Evolutionary conservation across 2,329 filamentous ascomycete species (phyloP).

Genomic region (Parastagonospora avenae): DNA sequence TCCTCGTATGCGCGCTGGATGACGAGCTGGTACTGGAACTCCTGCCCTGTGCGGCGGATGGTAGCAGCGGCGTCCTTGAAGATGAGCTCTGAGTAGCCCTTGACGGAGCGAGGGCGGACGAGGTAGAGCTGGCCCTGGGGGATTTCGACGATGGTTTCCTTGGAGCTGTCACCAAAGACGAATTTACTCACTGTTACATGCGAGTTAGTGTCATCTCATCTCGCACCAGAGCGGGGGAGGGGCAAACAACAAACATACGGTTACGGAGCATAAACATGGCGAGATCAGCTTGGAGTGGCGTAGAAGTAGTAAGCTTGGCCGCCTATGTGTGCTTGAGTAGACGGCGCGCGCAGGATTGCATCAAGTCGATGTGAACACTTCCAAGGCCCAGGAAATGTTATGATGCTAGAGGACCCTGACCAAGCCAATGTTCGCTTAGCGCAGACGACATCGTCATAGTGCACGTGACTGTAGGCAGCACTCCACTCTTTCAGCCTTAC

Average conservation of each 20-base stretch:
- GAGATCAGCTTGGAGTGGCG: conserved; percentile 15
- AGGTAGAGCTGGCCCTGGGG: conserved; percentile 96
- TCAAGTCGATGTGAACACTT: conserved; percentile 12
- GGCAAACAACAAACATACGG: conserved; percentile 39
- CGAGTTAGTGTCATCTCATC: conserved; percentile 23
- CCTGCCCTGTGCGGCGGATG: conserved; percentile 89
- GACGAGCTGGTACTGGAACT: conserved; percentile 97
- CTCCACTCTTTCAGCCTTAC: not conserved
- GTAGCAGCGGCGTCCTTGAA: conserved; percentile 95
- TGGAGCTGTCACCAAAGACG: conserved; percentile 84
- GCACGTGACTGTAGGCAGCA: conserved; percentile 3
- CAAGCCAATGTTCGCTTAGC: conserved; percentile 16
- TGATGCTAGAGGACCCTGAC: conserved; percentile 18
- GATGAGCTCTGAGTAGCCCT: conserved; percentile 98
- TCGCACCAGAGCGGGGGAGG: conserved; percentile 36
- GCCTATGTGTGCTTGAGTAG: conserved; percentile 24
- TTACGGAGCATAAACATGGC: conserved; percentile 51
- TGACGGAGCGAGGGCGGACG: conserved; percentile 90
- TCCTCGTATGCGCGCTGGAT: conserved; percentile 97
- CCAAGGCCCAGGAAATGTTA: conserved; percentile 22
- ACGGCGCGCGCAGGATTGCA: conserved; percentile 19
- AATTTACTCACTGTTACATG: conserved; percentile 77
- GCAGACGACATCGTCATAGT: not conserved
- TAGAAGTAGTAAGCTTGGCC: conserved; percentile 14
- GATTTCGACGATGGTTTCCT: conserved; percentile 93